Base-by-base conservation (phyloP, 331 rosid species). In the Malus hybrid region DNA sequence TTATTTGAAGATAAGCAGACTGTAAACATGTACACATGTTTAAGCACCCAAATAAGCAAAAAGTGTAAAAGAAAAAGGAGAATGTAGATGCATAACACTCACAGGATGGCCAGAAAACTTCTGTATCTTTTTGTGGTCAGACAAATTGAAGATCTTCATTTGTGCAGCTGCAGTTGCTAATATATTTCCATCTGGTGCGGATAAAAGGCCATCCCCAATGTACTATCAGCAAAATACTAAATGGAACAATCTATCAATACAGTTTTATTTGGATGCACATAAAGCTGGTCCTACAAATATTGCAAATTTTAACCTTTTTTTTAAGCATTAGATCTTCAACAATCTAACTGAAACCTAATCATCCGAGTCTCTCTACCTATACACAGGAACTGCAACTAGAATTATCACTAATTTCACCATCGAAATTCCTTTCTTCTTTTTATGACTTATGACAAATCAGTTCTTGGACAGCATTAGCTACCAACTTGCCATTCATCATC, bases 71-170 rank as follows among this genome's bases (percentile, higher is more conserved):
- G 18, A 70, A 34, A 18, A 76, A 30, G 50, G 14, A 53, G 48
- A 34, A 39, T 22, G 26, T 24, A 77, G 64, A 32, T 22, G 79
- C 33, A 73, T n/a, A 70, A 72, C 75, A 89, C 99, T 95, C 84
- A 95, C 99, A 46, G 99, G 99, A 89, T 95, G 99, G 75, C 99
- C 99, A 56, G 93, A 82, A 80, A 90, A 90, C 83, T 90, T 95
- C 78, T 85, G 93, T 73, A 89, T 86, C 89, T 89, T 92, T 66
- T 87, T 89, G 84, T 85, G 79, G 82, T 84, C 80, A 32, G 91
- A 85, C 77, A 90, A 81, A 74, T 77, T 73, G 46, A 92, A 89
- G 44, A 88, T 86, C 91, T 90, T 95, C 86, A 95, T 72, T 75
- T 90, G 92, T 14, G 93, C 89, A 71, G 96, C 85, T 29, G 97